Base-by-base conservation (phyloP, 768 basidiomycete species). In the Boletellus ananas region DNA sequence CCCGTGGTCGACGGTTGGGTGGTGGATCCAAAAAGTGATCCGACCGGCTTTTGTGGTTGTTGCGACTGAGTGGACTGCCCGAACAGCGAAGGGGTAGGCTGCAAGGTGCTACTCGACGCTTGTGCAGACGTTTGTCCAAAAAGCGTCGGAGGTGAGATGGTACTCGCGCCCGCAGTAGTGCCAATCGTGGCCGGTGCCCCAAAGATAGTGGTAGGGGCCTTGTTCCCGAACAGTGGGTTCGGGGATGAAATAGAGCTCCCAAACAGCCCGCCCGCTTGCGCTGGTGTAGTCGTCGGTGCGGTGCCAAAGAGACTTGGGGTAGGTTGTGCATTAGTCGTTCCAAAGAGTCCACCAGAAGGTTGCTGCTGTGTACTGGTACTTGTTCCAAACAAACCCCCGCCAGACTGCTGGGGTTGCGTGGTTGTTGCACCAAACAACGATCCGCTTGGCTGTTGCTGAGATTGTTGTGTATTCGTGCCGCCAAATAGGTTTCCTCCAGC, bases 151-250 rank as follows among this genome's bases (percentile, higher is more conserved):
- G 65, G 48, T 12, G 55, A 54, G 21, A 63, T 61, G 3, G 47
- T 54, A 27, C 34, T 57, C 16, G 45, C 36, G 13, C 47, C 40
- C 4, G 58, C 35, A 6, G 38, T 16, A 27, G 46, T 35, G 31
- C 61, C 52, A 38, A 62, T 62, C 29, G 29, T 29, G 35, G 56
- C 60, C 39, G 67, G 73, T 49, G 64, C 45, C 38, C 61, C 60
- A 58, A 67, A 57, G 37, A 64, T 40, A 29, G 57, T 62, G n/a
- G 61, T 55, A 7, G 68, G 63, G 16, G 58, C 58, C 46, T 63
- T 66, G 45, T 65, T 68, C 13, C 71, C 73, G 40, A 76, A 76
- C 25, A 72, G 50, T 34, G 69, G 61, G 43, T 69, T 63, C 35
- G 60, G 57, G 29, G 60, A 58, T 35, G 65, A 40, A 33, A 51